Conservation (phyloP, 768 basidiomycete species). For the Rhizopogon vesiculosus region DNA sequence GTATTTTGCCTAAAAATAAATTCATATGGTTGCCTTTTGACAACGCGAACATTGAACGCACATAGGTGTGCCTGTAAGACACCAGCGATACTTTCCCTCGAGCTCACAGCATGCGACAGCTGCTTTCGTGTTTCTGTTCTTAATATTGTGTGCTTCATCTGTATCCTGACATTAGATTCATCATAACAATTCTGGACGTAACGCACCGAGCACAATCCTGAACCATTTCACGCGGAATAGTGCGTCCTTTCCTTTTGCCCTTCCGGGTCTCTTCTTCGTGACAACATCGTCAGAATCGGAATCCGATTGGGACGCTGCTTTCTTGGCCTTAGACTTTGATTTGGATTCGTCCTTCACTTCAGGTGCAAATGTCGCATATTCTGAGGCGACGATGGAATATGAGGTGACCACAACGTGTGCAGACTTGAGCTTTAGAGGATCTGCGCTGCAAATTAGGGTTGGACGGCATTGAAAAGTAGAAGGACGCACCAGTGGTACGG, state of each 20-base stretch:
- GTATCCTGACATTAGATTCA: neutral
- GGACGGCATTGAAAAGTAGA: neutral
- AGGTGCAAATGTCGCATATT: slow-evolving; percentile 53
- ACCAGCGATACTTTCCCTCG: slow-evolving; percentile 81
- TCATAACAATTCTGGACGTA: neutral
- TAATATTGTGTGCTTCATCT: slow-evolving; percentile 96
- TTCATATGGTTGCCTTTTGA: slow-evolving; percentile 25
- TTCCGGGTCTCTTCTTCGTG: slow-evolving; percentile 28
- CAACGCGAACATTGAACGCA: slow-evolving; percentile 19
- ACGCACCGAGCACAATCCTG: slow-evolving; percentile 77
- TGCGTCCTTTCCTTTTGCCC: slow-evolving; percentile 49
- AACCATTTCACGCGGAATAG: slow-evolving; percentile 81
- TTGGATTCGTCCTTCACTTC: slow-evolving; percentile 53
- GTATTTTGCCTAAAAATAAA: slow-evolving; percentile 66
- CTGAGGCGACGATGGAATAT: slow-evolving; percentile 79
- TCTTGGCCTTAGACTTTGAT: slow-evolving; percentile 34
- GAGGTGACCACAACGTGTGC: slow-evolving; percentile 83
- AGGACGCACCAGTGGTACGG: slow-evolving; percentile 58
- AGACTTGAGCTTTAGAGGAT: slow-evolving; percentile 46
- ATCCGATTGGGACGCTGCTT: slow-evolving; percentile 18
- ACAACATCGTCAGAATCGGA: slow-evolving; percentile 37
- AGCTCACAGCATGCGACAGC: slow-evolving; percentile 77
- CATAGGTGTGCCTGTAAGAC: slow-evolving; percentile 82
- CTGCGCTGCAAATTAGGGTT: slow-evolving; percentile 27
- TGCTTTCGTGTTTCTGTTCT: slow-evolving; percentile 75